Evolutionary conservation across 1,284 basidiomycete species (phyloP), one percentile per base, ranked within the genome.

Genomic region (Moesziomyces sp.): DNA sequence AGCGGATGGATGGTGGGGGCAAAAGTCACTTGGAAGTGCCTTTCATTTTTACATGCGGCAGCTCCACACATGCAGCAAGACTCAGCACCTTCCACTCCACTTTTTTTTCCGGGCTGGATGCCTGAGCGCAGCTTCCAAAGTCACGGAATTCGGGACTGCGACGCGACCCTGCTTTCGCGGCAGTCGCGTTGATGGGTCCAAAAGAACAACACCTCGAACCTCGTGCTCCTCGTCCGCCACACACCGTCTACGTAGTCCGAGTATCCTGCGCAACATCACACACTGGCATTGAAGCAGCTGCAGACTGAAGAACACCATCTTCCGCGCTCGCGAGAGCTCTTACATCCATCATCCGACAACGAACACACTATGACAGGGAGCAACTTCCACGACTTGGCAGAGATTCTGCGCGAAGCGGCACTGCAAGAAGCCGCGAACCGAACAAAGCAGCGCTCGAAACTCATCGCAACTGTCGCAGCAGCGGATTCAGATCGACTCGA

Each of bases 371-470:
- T 73, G 70, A 49, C 63, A 33, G 54, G 53, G 1, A 60, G 64
- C n/a, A 5, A 59, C 5, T 52, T 51, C 50, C 49, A 53, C 49
- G 52, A 63, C 13, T 52, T 73, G 56, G 63, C 70, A 13, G 64
- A 67, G 53, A 33, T 73, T 3, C 49, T 73, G 16, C 70, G 64
- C 33, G 56, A 67, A 28, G 49, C 64, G 10, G 64, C 60, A 18
- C 53, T 73, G 6, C 47, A 67, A 51, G 63, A 73, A 54, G 70
- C 70, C 28, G 52, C 60, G 44, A 48, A 57, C 55, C 64, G 70
- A n/a, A 46, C 59, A 35, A 67, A 59, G 43, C 51, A 59, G 30
- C 66, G 66, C 5, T 69, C 66, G 13, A 48, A 55, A 4, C 52
- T 69, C 52, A 69, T 63, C 30, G 18, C 56, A 18, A 6, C 30